Evolutionary conservation across 1,139 yeast species (phyloP), one percentile per base, ranked within the genome.

Genomic region (Meyerozyma elateridarum): DNA sequence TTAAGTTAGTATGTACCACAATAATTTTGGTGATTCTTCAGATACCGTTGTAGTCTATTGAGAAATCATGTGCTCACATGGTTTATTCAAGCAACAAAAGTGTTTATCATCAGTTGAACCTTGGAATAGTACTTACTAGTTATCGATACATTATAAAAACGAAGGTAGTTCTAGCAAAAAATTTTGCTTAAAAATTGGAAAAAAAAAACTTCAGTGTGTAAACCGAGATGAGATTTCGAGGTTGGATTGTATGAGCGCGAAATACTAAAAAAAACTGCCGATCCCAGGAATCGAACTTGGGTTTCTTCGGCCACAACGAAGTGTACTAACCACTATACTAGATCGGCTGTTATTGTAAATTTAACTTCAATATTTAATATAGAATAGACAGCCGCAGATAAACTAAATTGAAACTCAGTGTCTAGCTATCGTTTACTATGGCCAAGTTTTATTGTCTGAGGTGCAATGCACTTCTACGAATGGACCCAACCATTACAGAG

Each of bases 31-130:
- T n/a, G 25, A 30, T 33, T 35, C 40, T 40, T 88, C 97, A 88
- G 97, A 88, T 88, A 88, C 97, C 97, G 97, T 88, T 88, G 96
- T 88, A 88, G 97, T 89, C 96, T 80, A 76, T 79, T 78, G 82
- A 78, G 81, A 76, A 76, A 76, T 75, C 79, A 62, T 74, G 82
- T 74, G 83, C 85, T 73, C 76, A 77, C 88, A 80, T 52, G 48
- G 79, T 67, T 42, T 49, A 79, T 73, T 76, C 76, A 64, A 73
- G 81, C 72, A 64, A 69, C 74, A 51, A 41, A 42, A 44, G 36
- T 53, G 62, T 59, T 73, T 78, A 73, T 71, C 75, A 64, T 48
- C 27, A 24, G 18, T n/a, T n/a, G n/a, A n/a, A n/a, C n/a, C n/a
- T n/a, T n/a, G 15, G 27, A 24, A 15, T 7, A 15, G 15, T 24